Base-by-base conservation (phyloP, 345 rosid genomes). In the Schrenkiella parvula region DNA sequence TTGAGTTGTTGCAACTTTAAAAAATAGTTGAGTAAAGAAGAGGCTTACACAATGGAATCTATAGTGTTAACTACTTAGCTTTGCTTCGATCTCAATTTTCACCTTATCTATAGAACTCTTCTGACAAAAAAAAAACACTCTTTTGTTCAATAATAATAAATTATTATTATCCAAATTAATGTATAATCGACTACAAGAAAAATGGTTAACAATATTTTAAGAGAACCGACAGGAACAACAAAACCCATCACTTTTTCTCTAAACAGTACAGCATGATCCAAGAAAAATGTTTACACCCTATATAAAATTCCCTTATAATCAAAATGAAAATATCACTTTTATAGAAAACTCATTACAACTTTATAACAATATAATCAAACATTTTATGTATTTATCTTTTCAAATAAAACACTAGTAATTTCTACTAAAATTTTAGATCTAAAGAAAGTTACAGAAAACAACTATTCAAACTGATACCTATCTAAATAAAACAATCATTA, bases 11-110 rank as follows among this genome's bases (percentile, higher is more conserved):
- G 72, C 43, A 57, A 47, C 60, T 73, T 71, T 72, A 64, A 72
- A 22, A 42, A 4, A 53, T 32, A 43, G 56, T 63, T 47, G 72
- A 73, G 72, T 73, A 73, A 66, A 57, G 78, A 73, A 73, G 66
- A 66, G 43, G 35, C 52, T 73, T 57, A 44, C 41, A 73, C 66
- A 54, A n/a, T 25, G 66, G 50, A 73, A 46, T 73, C 50, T 44
- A 3, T 64, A 31, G 32, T 34, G 39, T 65, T 47, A 65, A 55
- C 42, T 55, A 64, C 66, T 64, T 55, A 23, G 57, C 41, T 73
- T 64, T 73, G 77, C 71, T 73, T 64, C 71, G 28, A 17, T 44
- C 51, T 55, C 44, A 72, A 62, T 52, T 52, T 63, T 63, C 53
- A 51, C 31, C 58, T 11, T 35, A 23, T 47, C 19, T n/a, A 7